Base-by-base conservation (phyloP, 2,329 filamentous ascomycete species). In the Sporothrix inflata region DNA sequence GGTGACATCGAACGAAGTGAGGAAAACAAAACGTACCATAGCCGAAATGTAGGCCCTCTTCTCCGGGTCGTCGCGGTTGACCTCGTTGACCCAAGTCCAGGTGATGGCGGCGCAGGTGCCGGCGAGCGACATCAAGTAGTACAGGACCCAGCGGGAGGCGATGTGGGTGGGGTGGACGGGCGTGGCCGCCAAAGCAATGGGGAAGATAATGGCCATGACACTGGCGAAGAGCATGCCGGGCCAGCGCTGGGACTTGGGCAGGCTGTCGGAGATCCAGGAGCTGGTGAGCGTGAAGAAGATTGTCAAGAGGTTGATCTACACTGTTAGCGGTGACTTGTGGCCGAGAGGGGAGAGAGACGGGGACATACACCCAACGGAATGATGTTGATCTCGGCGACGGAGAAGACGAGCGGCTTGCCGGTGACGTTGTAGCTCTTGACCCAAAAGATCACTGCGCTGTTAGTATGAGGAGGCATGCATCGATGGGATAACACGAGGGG, bases 31-130 rank as follows among this genome's bases (percentile, higher is more conserved):
- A 55, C 30, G 19, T 40, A 60, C 55, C 75, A 78, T 60, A 4
- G 78, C 77, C 9, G 77, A 78, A 12, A 77, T 69, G 40, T 78
- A 79, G 0, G 77, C 78, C 3, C 78, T 70, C 70, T 78, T 79
- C 49, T 79, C 77, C 0, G 76, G 78, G 53, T 79, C 78, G 12
- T 75, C 38, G 24, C 77, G 71, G 69, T 74, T 78, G 2, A 63
- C 61, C 40, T 77, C 77, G 63, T 78, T 78, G 16, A 79, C 77
- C 65, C 73, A 77, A 5, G 77, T 78, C 77, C 77, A 78, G 16
- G 76, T 76, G 12, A 78, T 74, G 38, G 76, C 77, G 0, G 77
- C 77, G 8, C 72, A 66, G 1, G 77, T 76, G 11, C 73, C 71
- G 0, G 71, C 42, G 2, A 78, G 73, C 2, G 76, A 74, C 1